Evolutionary conservation across 2,329 filamentous ascomycete species (phyloP), one percentile per base, ranked within the genome.

Genomic region (Diplodia intermedia): DNA sequence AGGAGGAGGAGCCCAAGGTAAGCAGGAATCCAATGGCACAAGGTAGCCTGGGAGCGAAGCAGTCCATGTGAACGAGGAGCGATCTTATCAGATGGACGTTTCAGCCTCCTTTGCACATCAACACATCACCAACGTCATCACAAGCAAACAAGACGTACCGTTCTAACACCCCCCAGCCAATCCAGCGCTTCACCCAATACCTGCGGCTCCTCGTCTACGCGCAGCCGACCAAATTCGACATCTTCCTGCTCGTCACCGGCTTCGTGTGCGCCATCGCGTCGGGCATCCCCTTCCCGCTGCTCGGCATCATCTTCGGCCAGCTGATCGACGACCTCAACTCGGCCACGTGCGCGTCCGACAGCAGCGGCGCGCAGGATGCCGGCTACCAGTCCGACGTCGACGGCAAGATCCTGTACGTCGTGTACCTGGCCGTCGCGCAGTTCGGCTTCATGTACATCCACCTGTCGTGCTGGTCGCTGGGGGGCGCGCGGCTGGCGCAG

Each of bases 371-470:
- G 11, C 68, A 72, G 5, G 71, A 71, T n/a, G 75, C 67, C 26
- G 69, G 73, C 9, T 78, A 83, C 50, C 80, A 86, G 69, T 70
- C 73, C 49, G 76, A 76, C 33, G 83, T 89, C 70, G 84, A 88
- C 74, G 73, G 79, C 61, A 89, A 88, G 72, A 85, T 92, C 49
- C 75, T 90, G 12, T 71, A 74, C 72, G 85, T 91, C 26, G 84
- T 90, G 15, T 90, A 89, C 74, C 83, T 91, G 47, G 86, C 86
- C 23, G 86, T 90, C 68, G 88, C 84, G 33, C 85, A 86, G 69
- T 89, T 91, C 71, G 81, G 83, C 49, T 79, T 86, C 68, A 89
- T 91, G 71, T 92, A 91, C 76, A 78, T 83, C 66, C 86, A 91
- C 73, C 82, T 88, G 36, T 80, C 86, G 11, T 89, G 85, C 71